Base-by-base conservation (phyloP, 106 monocot genomes). In the Cymbidium sinense region DNA sequence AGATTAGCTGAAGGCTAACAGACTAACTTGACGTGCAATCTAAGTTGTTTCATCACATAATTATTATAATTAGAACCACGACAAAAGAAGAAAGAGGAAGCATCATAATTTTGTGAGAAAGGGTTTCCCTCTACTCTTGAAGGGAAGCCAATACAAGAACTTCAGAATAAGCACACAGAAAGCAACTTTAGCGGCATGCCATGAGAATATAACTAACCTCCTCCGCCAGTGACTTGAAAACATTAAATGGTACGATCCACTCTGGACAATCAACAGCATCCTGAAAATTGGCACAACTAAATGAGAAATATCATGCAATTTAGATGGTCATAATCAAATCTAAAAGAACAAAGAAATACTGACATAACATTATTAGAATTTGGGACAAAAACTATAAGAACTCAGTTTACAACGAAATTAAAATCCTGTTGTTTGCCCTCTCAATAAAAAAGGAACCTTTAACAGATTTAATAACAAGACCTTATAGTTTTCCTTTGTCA, bases 221-320 rank as follows among this genome's bases (percentile, higher is more conserved):
- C 55, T 92, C 90, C 43, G 98, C 94, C 51, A 98, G 79, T 71
- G 88, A 90, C 78, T 94, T 98, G 75, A 98, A 98, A 61, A 88
- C 77, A 81, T 87, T 64, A 44, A 98, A 98, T 15, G 98, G 94
- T 39, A 98, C 98, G 74, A 98, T 90, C 98, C 98, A 98, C 84
- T 98, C 98, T n/a, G 98, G 98, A 52, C 96, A 96, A 81, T 94
- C 98, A 75, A 98, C 94, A 78, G 94, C 94, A 90, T 94, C 98
- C 94, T 98, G 88, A 76, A 82, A 75, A 7, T 73, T 21, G n/a
- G 20, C 34, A 58, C 27, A 41, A 73, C 12, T 10, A 47, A 75
- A 51, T 81, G n/a, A 52, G 50, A 81, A 41, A 33, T 64, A 70
- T 70, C 9, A 79, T 34, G 36, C 10, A 54, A 61, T 62, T 34